Base-by-base conservation (phyloP, 306 rosid genomes). In the Quercus robur region DNA sequence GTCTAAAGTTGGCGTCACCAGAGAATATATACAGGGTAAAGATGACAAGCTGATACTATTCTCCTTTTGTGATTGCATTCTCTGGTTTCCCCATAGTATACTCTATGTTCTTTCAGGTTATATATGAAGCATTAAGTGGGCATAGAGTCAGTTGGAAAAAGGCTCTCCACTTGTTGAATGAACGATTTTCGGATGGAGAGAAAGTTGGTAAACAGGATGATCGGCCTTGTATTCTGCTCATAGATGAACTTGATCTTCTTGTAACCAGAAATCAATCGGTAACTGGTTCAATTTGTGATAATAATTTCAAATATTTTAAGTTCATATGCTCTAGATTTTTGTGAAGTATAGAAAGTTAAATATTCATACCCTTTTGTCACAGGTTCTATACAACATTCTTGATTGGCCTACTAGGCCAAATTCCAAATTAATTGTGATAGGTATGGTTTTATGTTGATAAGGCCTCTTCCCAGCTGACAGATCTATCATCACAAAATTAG, bases 331-430 rank as follows among this genome's bases (percentile, higher is more conserved):
- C 80, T 75, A 19, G 25, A 14, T 57, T 55, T 70, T 70, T 20
- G 6, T 31, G 51, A 57, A 57, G 69, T 61, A 35, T 25, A 21
- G n/a, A 31, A 69, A 84, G 68, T 77, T 49, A 55, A 19, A 75
- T 70, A 14, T 56, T 19, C 35, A 19, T 21, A 30, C 57, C 58
- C 71, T 17, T 77, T 71, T 74, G 57, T 78, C 17, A 54, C 87
- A 93, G 99, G 97, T 94, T 84, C 84, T 93, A 70, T 93, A 94
- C 86, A 94, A 91, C 82, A 90, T 94, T 85, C 99, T 94, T 81
- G 99, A 94, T 77, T 94, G 99, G 99, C 99, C 99, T 72, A 94
- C 97, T 38, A 94, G 84, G 80, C 91, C 95, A 86, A 90, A 94
- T 79, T 90, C 95, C 81, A 94, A 94, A 78, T 85, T 93, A 79